Evolutionary conservation across 75 land plant genomes (phyloP).

Genomic region (Selaginella moellendorffii): DNA sequence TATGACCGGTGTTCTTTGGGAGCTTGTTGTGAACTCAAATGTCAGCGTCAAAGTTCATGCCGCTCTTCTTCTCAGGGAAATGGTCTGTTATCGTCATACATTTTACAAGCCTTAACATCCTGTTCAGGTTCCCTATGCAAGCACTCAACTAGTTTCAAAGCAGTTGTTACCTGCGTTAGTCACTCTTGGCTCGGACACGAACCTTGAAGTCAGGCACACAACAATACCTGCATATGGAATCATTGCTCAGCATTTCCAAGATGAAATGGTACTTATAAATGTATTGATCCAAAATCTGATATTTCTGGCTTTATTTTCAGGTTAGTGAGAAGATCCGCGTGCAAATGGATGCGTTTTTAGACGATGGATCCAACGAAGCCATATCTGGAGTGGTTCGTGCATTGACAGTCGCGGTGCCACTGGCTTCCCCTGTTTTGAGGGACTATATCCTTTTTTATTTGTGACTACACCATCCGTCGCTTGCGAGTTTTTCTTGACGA

Average conservation of each 20-base stretch:
- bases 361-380: conserved; percentile 95
- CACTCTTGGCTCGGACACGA: conserved; percentile 91
- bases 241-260: conserved; percentile 95
- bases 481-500: neutral
- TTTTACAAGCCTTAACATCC: neutral
- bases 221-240: conserved; percentile 89
- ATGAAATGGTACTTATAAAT: conserved; percentile 49
- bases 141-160: conserved; percentile 62
- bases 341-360: conserved; percentile 97
- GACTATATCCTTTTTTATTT: conserved; percentile 73
- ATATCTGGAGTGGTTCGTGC: conserved; percentile 75
- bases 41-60: conserved; percentile 56
- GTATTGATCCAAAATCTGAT: neutral
- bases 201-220: conserved; percentile 77
- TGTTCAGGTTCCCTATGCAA: conserved; percentile 61
- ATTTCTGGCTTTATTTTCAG: conserved; percentile 18
- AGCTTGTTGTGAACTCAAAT: conserved; percentile 76
- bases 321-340: conserved; percentile 83
- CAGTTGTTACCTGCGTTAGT: conserved; percentile 86
- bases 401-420: conserved; percentile 65
- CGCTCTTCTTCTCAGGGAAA: conserved; percentile 61
- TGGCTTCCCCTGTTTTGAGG: conserved; percentile 58
- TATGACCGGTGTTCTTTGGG: conserved; percentile 75
- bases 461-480: neutral
- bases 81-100: conserved; percentile 36